Evolutionary conservation across 2,329 filamentous ascomycete genomes (phyloP).

Genomic region (Didymosphaeria variabile): DNA sequence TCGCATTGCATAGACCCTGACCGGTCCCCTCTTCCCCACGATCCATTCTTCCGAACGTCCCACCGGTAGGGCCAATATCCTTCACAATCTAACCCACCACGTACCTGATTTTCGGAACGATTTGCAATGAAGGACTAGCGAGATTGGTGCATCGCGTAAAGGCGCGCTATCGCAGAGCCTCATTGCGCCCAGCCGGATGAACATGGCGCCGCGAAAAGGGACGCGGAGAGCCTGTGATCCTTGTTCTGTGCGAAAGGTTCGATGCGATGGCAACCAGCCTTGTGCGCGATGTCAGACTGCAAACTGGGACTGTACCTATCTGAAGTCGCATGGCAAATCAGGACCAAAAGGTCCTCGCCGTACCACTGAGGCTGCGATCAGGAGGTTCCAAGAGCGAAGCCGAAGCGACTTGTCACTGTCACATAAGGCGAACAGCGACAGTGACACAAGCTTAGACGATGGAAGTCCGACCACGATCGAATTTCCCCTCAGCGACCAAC

Average conservation of each 20-base stretch:
- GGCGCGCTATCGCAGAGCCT: conserved; percentile 21
- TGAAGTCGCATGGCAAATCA: conserved; percentile 48
- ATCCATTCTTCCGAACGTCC: background rate
- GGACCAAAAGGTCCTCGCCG: conserved; percentile 47
- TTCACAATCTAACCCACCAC: conserved; percentile 13
- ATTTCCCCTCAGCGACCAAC: conserved; percentile 33
- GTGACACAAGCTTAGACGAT: conserved; percentile 44
- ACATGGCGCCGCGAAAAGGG: conserved; percentile 45
- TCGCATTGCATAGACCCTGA: conserved; percentile 11
- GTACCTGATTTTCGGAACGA: background rate
- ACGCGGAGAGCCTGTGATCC: conserved; percentile 48
- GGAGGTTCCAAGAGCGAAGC: conserved; percentile 43
- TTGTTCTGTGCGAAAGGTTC: conserved; percentile 47
- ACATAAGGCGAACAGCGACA: conserved; percentile 37
- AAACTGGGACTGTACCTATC: conserved; percentile 49
- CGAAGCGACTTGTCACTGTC: conserved; percentile 33
- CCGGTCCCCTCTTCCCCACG: background rate
- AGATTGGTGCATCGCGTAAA: conserved; percentile 19
- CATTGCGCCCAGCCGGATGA: conserved; percentile 23
- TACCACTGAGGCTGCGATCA: conserved; percentile 46
- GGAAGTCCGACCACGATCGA: conserved; percentile 40
- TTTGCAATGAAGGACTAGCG: conserved; percentile 12
- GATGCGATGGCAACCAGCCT: conserved; percentile 46
- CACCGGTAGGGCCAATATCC: conserved; percentile 14
- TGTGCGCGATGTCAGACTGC: conserved; percentile 45